These are phyloP conservation scores for Sporothrix variecibatus DNA, from an alignment of 2,329 filamentous ascomycete genomes.

Conservation along the genomic window DNA sequence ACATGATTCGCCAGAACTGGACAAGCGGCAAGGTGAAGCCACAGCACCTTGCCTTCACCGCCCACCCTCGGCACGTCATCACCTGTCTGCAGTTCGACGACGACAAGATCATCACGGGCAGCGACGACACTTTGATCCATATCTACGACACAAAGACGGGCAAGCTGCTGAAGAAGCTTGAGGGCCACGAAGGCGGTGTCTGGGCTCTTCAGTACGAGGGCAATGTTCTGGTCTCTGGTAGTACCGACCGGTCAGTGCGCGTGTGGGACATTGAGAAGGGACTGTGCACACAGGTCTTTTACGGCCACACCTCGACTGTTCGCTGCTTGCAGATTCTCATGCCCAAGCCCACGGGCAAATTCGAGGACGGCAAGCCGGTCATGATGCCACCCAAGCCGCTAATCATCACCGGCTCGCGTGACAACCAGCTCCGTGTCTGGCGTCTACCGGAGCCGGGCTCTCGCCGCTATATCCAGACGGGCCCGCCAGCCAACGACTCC, in stretches of 20 bases:
- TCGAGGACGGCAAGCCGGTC: conserved; percentile 69
- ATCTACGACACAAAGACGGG: conserved; percentile 98
- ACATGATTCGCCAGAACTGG: conserved; percentile 90
- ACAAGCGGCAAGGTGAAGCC: conserved; percentile 83
- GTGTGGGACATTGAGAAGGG: conserved; percentile 98
- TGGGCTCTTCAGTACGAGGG: conserved; percentile 97
- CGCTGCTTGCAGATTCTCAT: conserved; percentile 93
- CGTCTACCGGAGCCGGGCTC: conserved; percentile 81
- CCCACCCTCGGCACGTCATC: conserved; percentile 93
- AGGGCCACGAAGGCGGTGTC: conserved; percentile 94
- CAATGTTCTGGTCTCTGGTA: conserved; percentile 92
- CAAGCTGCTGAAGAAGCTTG: conserved; percentile 75
- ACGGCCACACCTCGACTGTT: conserved; percentile 96
- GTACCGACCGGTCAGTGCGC: conserved; percentile 95
- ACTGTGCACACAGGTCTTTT: conserved; percentile 90
- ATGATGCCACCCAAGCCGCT: conserved; percentile 93
- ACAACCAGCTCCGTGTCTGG: conserved; percentile 94
- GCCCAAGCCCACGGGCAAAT: conserved; percentile 74
- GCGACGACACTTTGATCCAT: conserved; percentile 96
- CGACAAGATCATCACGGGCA: conserved; percentile 96
- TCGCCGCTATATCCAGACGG: conserved; percentile 74
- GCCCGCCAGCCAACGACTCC: conserved; percentile 69
- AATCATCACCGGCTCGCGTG: conserved; percentile 95
- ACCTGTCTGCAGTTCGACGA: conserved; percentile 97
- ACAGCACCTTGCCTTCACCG: conserved; percentile 91